phyloP scores from a whole-genome alignment of 2,329 filamentous ascomycete species.

The Furcasterigmium furcatum region DNA sequence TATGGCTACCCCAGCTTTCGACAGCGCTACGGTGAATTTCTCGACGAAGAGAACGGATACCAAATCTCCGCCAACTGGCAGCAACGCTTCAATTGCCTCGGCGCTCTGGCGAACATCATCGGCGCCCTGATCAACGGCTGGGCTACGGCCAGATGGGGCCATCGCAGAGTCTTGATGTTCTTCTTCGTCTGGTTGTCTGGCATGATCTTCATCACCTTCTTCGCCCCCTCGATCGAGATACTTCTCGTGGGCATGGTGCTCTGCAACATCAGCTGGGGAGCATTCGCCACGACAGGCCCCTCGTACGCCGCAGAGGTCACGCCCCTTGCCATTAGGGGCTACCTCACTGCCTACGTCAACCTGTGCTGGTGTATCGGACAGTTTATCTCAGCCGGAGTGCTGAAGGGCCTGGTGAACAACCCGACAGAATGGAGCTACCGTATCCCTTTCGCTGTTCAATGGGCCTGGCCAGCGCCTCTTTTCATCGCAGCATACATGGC shows the following conservation, averaged over 20 bases:
- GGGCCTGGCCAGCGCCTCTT: slow-evolving; percentile 31
- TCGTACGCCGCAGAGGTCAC: slow-evolving; percentile 41
- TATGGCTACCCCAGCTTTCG: slow-evolving; percentile 37
- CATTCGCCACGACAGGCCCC: slow-evolving; percentile 40
- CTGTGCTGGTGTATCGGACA: slow-evolving; percentile 36
- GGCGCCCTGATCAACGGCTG: slow-evolving; percentile 38
- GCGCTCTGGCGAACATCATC: slow-evolving; percentile 31
- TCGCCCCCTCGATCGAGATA: slow-evolving; percentile 37
- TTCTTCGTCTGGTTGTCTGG: slow-evolving; percentile 34
- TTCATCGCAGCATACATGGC: slow-evolving; percentile 26
- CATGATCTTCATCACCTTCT: slow-evolving; percentile 47
- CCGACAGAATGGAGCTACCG: slow-evolving; percentile 31
- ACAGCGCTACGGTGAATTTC: slow-evolving; percentile 34
- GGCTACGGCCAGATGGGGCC: slow-evolving; percentile 36
- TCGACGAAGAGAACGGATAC: slow-evolving; percentile 30
- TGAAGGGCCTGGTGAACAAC: slow-evolving; percentile 32
- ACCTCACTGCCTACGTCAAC: slow-evolving; percentile 39
- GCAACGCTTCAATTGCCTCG: slow-evolving; percentile 37
- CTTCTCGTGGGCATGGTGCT: slow-evolving; percentile 43
- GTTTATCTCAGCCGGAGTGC: slow-evolving; percentile 36
- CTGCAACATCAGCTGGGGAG: slow-evolving; percentile 39
- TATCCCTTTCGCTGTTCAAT: slow-evolving; percentile 37
- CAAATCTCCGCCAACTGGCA: slow-evolving; percentile 51
- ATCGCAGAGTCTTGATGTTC: slow-evolving; percentile 38
- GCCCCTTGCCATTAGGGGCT: slow-evolving; percentile 36